Conservation (phyloP, 148 eudicot species). For the Limonium bicolor region DNA sequence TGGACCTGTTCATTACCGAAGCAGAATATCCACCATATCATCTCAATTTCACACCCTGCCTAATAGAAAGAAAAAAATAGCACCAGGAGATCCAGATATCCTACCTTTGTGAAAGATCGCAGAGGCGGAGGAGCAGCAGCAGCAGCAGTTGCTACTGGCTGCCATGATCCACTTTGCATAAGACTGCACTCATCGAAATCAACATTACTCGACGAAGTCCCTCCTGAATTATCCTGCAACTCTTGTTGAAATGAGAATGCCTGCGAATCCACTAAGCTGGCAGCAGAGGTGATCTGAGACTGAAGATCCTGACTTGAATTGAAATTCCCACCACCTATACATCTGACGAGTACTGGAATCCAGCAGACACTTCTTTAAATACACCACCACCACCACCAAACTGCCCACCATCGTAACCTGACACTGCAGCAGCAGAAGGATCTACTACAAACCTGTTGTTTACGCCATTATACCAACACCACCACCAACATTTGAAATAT, state of each 20-base stretch:
- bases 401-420: no score
- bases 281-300: conserved; percentile 72
- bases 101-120: conserved; percentile 81
- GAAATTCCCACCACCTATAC: conserved; percentile 49
- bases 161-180: conserved; percentile 63
- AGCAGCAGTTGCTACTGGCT: no score
- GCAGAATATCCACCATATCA: not conserved
- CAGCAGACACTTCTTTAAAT: no score
- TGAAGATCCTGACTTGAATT: conserved; percentile 74
- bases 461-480: conserved; percentile 58
- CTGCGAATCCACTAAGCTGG: conserved; percentile 73
- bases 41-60: no score
- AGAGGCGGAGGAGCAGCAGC: conserved; percentile 60
- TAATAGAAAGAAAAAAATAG: no score
- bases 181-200: conserved; percentile 61
- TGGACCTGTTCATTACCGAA: conserved; percentile 67
- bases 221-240: conserved; percentile 66
- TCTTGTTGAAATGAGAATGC: conserved; percentile 68
- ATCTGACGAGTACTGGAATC: conserved; percentile 55
- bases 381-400: no score
- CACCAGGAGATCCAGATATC: not conserved
- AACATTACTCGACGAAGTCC: conserved; percentile 74
- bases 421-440: no score
- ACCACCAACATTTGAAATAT: conserved; percentile 29
- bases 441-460: no score